Conservation (phyloP, 306 rosid genomes). For the Vicia sativa region DNA sequence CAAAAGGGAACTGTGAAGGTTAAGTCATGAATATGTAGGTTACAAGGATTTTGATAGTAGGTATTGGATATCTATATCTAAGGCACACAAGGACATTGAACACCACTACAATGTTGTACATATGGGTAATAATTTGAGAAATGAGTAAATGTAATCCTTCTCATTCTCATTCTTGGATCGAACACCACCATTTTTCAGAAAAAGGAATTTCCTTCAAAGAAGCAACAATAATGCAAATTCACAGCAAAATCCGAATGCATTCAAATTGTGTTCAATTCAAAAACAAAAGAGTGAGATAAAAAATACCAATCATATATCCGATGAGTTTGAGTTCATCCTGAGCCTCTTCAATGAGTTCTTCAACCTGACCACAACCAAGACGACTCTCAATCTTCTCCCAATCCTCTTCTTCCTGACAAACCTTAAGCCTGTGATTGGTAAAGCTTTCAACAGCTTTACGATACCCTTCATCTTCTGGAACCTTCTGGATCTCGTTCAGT, state of each 20-base stretch:
- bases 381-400: slow-evolving; percentile 83
- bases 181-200: not conserved
- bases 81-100: no score
- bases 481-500: slow-evolving; percentile 79
- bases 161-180: no score
- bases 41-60: no score
- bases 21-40: no score
- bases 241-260: not conserved
- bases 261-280: not conserved
- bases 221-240: not conserved
- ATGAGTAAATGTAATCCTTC: no score
- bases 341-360: slow-evolving; percentile 97
- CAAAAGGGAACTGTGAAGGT: no score
- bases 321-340: slow-evolving; percentile 84
- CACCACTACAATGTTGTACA: no score
- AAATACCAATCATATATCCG: slow-evolving; percentile 69
- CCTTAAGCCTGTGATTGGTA: slow-evolving; percentile 71
- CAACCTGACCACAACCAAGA: slow-evolving; percentile 87
- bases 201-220: not conserved
- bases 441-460: slow-evolving; percentile 94
- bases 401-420: slow-evolving; percentile 74
- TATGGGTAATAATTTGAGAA: no score
- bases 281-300: not conserved
- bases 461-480: slow-evolving; percentile 89
- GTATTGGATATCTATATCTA: no score